Conservation (phyloP, 768 basidiomycete species). For the Serpula lacrymans region DNA sequence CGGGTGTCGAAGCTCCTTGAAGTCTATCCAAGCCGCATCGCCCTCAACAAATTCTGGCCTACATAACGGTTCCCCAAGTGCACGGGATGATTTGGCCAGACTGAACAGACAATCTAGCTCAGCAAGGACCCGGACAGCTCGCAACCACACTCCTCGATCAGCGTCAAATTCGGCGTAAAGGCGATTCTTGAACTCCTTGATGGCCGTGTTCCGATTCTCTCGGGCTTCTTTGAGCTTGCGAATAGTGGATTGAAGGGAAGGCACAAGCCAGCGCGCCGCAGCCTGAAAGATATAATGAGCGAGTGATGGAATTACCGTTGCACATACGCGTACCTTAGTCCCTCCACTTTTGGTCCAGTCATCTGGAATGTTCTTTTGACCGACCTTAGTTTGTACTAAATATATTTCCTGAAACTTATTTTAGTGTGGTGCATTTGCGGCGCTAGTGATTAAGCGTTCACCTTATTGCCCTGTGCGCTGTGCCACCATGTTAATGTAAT, state of each 20-base stretch:
- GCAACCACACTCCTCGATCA: slow-evolving; percentile 78
- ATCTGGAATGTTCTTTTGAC: slow-evolving; percentile 64
- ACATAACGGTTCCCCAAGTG: slow-evolving; percentile 92
- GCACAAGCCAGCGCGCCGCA: slow-evolving; percentile 73
- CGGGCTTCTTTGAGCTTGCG: slow-evolving; percentile 89
- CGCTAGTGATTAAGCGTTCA: slow-evolving; percentile 15
- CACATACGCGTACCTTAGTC: slow-evolving; percentile 60
- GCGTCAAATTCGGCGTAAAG: slow-evolving; percentile 79
- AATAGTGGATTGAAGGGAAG: slow-evolving; percentile 65
- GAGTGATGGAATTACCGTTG: background rate
- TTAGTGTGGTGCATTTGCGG: slow-evolving; percentile 4
- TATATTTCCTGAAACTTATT: slow-evolving; percentile 74
- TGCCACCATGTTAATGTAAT: slow-evolving; percentile 62
- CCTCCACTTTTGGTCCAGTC: slow-evolving; percentile 79
- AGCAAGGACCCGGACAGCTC: slow-evolving; percentile 80
- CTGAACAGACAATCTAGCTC: slow-evolving; percentile 97
- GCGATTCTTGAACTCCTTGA: slow-evolving; percentile 80
- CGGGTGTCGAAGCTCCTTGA: slow-evolving; percentile 87
- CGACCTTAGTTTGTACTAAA: slow-evolving; percentile 69
- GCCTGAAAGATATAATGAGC: slow-evolving; percentile 39
- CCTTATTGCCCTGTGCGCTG: slow-evolving; percentile 82
- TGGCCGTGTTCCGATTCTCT: slow-evolving; percentile 75
- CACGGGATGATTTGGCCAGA: slow-evolving; percentile 83
- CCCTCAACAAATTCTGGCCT: slow-evolving; percentile 84
- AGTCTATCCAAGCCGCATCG: slow-evolving; percentile 79